These are phyloP conservation scores for Coemansia sp. DNA, from an alignment of 192 early-diverging fungal species.

Conservation along the genomic window DNA sequence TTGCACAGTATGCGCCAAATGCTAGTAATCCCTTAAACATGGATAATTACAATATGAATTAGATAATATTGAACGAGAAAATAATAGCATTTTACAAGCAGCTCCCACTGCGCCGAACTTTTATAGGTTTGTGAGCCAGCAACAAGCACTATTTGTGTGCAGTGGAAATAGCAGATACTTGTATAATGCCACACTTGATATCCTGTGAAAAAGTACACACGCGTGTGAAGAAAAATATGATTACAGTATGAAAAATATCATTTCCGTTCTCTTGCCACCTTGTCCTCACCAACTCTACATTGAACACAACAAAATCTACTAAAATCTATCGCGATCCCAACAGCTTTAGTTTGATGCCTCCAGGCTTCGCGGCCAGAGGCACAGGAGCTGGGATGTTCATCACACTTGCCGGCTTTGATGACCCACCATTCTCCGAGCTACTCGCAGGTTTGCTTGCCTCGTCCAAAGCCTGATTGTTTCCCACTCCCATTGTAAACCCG, in stretches of 20 bases:
- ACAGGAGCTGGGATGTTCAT: slow-evolving; percentile 34
- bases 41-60: neutral
- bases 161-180: too few relatives aligned
- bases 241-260: too few relatives aligned
- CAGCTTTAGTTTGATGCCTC: slow-evolving; percentile 44
- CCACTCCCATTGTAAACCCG: slow-evolving; percentile 17
- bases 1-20: neutral
- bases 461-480: neutral
- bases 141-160: too few relatives aligned
- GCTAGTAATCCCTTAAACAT: neutral
- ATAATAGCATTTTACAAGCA: too few relatives aligned
- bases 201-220: too few relatives aligned
- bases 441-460: neutral
- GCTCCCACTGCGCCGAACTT: too few relatives aligned
- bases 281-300: too few relatives aligned
- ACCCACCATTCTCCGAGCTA: neutral
- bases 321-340: slow-evolving; percentile 15
- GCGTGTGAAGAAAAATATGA: too few relatives aligned
- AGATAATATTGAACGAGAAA: neutral
- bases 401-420: slow-evolving; percentile 1
- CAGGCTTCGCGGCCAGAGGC: slow-evolving; percentile 29
- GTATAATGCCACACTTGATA: too few relatives aligned
- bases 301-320: too few relatives aligned
- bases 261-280: too few relatives aligned
- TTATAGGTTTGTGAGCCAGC: too few relatives aligned